Base-by-base conservation (phyloP, 352 stramenopile species). In the Blastocystis sp. region DNA sequence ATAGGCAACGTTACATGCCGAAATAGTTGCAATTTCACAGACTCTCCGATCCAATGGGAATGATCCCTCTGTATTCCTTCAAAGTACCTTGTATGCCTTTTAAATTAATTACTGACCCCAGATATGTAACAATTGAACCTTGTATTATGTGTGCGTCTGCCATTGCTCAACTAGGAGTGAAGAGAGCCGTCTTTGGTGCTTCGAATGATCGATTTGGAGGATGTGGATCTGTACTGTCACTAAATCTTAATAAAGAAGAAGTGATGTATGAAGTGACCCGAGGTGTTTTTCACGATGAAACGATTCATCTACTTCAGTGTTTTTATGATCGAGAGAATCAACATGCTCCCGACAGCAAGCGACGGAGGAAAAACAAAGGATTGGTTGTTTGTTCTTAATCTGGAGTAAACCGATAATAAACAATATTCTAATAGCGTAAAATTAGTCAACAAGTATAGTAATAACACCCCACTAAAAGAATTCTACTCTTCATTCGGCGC, bases 141-240 rank as follows among this genome's bases (percentile, higher is more conserved):
- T 98, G 95, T 90, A 97, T 98, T 87, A 98, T 98, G 95, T 98
- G 95, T 62, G 95, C 95, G 1, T 92, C 91, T 37, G 95, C 95
- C n/a, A 90, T 98, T 22, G 91, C 92, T 17, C 91, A 94, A 64
- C 90, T 96, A 15, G 92, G 89, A 57, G 94, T 98, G 59, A 84
- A 92, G 56, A 89, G 84, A 6, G 94, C 96, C 62, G 93, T 94
- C 51, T 98, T 96, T 92, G 95, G 95, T 22, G 96, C 94, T 90
- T 92, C 94, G 82, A 98, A 98, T 81, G 94, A 97, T 78, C 94
- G 93, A 73, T 98, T 98, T 90, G 95, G 95, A 69, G 95, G 95
- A 42, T 96, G 94, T 90, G 93, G 95, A 62, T 97, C 95, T 11
- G 94, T 97, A 7, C 60, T 97, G 40, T 94, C 89, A 75, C 90